Conservation (phyloP, 331 rosid genomes). For the Acacia concinna region DNA sequence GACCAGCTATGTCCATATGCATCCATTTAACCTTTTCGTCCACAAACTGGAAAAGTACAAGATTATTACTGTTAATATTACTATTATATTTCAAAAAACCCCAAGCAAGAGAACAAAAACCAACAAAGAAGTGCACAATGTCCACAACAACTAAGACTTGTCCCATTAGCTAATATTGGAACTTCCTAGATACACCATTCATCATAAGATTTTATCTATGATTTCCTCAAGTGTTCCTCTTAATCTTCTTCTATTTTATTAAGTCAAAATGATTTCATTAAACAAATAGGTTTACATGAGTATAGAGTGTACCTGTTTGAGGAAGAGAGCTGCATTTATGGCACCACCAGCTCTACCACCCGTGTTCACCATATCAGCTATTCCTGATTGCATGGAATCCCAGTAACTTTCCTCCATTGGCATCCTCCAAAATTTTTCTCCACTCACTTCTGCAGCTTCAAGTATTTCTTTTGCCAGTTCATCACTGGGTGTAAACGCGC, state of each 20-base stretch:
- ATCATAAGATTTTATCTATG: background rate
- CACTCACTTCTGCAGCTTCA: constrained; percentile 78
- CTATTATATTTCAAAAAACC: constrained; percentile 30
- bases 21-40: constrained; percentile 96
- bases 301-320: constrained; percentile 71
- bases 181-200: background rate
- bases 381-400: constrained; percentile 95
- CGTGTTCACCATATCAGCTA: constrained; percentile 94
- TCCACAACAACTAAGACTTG: background rate
- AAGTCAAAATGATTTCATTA: background rate
- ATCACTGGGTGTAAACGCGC: constrained; percentile 91
- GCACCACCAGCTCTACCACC: constrained; percentile 91
- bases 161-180: background rate
- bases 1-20: constrained; percentile 97
- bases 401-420: constrained; percentile 97
- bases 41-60: constrained; percentile 64
- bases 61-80: background rate
- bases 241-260: background rate
- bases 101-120: background rate
- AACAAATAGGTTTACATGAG: background rate
- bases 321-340: constrained; percentile 87
- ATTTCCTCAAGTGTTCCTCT: background rate
- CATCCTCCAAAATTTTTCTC: constrained; percentile 96
- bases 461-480: constrained; percentile 86
- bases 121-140: background rate